phyloP scores from a whole-genome alignment of 78 protist genomes.

The Mastigamoeba balamuthi region DNA sequence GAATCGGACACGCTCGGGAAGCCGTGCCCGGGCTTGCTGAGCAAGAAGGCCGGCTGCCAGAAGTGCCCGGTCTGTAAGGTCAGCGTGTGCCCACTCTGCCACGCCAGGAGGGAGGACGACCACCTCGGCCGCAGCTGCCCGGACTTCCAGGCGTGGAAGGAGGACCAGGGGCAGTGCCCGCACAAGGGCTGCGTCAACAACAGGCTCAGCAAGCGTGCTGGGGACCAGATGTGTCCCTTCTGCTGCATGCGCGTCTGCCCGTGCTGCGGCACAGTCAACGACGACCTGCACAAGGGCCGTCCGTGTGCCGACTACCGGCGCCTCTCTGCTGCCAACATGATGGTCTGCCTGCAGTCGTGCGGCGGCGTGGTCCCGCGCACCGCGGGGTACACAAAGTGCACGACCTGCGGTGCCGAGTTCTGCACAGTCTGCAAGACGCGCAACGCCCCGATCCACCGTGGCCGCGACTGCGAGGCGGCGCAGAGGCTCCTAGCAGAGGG shows the following conservation, averaged over 20 bases:
- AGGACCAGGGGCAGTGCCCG: background rate
- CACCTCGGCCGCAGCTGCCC: background rate
- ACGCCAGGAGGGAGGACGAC: background rate
- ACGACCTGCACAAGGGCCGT: background rate
- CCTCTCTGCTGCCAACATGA: too few relatives aligned
- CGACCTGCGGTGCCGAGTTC: background rate
- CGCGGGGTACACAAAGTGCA: background rate
- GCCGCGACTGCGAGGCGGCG: background rate
- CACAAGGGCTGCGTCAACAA: background rate
- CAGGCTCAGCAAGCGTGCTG: too few relatives aligned
- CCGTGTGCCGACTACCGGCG: background rate
- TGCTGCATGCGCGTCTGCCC: background rate
- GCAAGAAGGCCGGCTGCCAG: too few relatives aligned
- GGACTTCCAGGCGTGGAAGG: background rate
- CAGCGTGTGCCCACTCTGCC: background rate
- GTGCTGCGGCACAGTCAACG: background rate
- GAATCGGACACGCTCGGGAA: too few relatives aligned
- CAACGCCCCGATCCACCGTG: background rate
- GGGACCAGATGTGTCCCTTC: too few relatives aligned
- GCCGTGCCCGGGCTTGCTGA: too few relatives aligned
- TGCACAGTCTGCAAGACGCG: background rate
- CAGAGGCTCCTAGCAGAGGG: background rate
- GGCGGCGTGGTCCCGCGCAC: background rate
- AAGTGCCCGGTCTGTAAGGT: too few relatives aligned
- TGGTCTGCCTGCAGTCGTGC: background rate